These are phyloP conservation scores for Apiospora pterosperma DNA, from an alignment of 2,329 filamentous ascomycete genomes.

Conservation along the genomic window DNA sequence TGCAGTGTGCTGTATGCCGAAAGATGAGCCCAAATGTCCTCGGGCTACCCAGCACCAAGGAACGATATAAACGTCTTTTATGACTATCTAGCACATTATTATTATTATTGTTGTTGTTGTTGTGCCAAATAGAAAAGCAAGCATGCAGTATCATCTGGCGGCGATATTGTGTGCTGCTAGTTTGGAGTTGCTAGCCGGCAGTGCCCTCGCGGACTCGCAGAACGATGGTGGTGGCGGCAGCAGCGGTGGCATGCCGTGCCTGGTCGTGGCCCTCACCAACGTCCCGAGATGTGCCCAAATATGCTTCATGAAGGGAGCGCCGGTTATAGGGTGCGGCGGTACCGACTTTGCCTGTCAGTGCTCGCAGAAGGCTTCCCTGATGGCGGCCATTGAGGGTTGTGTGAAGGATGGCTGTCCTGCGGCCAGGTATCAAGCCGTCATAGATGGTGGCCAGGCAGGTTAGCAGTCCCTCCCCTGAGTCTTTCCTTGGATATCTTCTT, in stretches of 20 bases:
- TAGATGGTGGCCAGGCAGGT: conserved; percentile 27
- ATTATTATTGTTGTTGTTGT: not conserved
- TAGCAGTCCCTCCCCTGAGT: conserved; percentile 6
- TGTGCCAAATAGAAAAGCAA: not conserved
- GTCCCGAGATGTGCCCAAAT: conserved; percentile 28
- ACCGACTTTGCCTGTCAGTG: conserved; percentile 31
- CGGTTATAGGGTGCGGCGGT: conserved; percentile 24
- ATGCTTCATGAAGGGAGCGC: conserved; percentile 27
- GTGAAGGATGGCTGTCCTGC: conserved; percentile 22
- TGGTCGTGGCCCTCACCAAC: conserved; percentile 7
- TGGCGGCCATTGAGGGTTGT: conserved; percentile 28
- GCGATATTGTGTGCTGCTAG: not conserved
- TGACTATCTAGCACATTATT: not conserved
- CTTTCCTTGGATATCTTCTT: fast-evolving
- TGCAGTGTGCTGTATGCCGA: not conserved
- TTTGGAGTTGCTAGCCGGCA: not conserved
- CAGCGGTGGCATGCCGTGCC: conserved; percentile 7
- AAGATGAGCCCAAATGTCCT: not conserved
- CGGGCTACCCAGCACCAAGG: not conserved
- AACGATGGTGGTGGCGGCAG: not conserved
- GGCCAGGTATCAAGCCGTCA: conserved; percentile 24
- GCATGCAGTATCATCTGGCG: not conserved
- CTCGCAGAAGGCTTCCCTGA: conserved; percentile 23
- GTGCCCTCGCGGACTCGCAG: not conserved
- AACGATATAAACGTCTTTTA: not conserved